A percentile compares a stretch with the other conserved stretches of the same genome.
Evolutionary conservation across 192 early-diverging fungal species (phyloP).

Genomic region (Linnemannia zychae): DNA sequence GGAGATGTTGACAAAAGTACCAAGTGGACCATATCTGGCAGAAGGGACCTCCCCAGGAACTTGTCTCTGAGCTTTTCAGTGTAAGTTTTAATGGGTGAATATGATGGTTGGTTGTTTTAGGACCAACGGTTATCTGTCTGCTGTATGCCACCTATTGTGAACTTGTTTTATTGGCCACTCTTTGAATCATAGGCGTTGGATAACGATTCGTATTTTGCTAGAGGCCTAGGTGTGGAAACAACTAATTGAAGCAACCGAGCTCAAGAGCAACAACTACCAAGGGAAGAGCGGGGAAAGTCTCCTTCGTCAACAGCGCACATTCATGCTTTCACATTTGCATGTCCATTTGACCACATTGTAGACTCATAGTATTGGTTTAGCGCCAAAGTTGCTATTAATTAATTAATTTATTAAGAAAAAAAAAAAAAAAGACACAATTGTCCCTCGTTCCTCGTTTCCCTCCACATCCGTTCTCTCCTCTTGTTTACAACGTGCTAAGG

Average conservation of each 20-base stretch:
- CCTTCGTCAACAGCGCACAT: not conserved
- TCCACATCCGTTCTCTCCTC: no score
- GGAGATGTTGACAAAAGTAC: conserved; percentile 83
- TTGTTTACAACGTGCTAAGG: no score
- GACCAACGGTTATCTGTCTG: no score
- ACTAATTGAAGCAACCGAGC: conserved; percentile 88
- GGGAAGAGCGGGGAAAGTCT: no score
- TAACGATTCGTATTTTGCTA: conserved; percentile 88
- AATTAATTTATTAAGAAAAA: no score
- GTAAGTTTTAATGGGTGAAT: conserved; percentile 64
- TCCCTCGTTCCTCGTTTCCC: no score
- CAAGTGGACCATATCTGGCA: conserved; percentile 78
- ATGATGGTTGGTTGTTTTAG: not conserved
- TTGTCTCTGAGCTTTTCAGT: conserved; percentile 83
- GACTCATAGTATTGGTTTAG: no score
- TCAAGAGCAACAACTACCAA: conserved; percentile 12
- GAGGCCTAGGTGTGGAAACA: conserved; percentile 92
- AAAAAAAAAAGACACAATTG: no score
- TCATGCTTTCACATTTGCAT: not conserved
- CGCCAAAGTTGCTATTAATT: no score
- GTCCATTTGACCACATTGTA: no score
- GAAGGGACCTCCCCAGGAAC: conserved; percentile 70
- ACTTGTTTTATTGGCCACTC: no score
- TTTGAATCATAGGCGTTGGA: conserved; percentile 85
- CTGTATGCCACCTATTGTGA: no score